Evolutionary conservation across 2,329 filamentous ascomycete genomes (phyloP).

Genomic region (Colletotrichum kahawae): DNA sequence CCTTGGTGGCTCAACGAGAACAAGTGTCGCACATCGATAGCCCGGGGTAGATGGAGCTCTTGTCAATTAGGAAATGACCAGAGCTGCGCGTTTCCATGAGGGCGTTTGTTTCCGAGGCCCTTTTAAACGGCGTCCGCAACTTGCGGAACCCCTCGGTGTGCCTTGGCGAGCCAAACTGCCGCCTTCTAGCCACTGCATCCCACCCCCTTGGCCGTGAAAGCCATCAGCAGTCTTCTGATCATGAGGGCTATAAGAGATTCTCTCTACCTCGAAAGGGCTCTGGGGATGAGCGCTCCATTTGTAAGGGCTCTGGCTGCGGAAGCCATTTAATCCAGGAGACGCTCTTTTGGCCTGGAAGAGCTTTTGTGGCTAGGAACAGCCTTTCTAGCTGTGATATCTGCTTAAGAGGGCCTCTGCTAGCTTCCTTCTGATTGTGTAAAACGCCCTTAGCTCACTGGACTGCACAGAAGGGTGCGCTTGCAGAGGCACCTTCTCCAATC

Average conservation of each 20-base stretch:
- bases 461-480: background rate
- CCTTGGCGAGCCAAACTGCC: accelerated
- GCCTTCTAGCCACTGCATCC: background rate
- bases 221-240: too few relatives aligned
- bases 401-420: background rate
- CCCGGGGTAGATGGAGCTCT: background rate
- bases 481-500: background rate
- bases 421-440: background rate
- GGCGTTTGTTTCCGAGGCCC: background rate
- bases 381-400: background rate
- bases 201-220: background rate
- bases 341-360: too few relatives aligned
- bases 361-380: too few relatives aligned
- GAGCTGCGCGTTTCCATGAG: background rate
- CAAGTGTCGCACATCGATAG: background rate
- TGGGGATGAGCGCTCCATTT: too few relatives aligned
- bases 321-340: too few relatives aligned
- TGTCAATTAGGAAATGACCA: background rate
- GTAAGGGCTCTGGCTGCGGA: too few relatives aligned
- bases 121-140: background rate
- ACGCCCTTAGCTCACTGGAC: background rate
- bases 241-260: too few relatives aligned
- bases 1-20: background rate
- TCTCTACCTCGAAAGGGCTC: too few relatives aligned
- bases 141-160: too few relatives aligned